These are phyloP conservation scores for Acacia crassicarpa DNA, from an alignment of 306 rosid genomes.

Conservation along the genomic window DNA sequence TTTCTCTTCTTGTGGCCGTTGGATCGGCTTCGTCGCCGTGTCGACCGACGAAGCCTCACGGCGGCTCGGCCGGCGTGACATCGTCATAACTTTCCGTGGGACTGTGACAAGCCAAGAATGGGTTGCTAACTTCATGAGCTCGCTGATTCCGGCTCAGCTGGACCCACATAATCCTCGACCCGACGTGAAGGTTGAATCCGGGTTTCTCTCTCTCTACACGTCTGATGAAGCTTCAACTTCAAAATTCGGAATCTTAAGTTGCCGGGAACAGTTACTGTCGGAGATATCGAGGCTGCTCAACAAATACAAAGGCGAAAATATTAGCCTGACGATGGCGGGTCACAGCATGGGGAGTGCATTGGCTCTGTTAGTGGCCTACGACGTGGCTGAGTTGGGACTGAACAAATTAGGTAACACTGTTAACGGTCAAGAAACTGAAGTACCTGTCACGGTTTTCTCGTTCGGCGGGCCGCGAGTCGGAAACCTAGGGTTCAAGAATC, in stretches of 20 bases:
- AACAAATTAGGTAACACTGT: conserved; percentile 20
- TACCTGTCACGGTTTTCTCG: conserved; percentile 69
- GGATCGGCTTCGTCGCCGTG: conserved; percentile 85
- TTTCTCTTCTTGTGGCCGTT: conserved; percentile 53
- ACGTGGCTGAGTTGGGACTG: conserved; percentile 76
- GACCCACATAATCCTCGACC: conserved; percentile 62
- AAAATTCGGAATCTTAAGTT: conserved; percentile 65
- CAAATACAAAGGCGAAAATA: conserved; percentile 55
- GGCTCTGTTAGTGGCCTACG: conserved; percentile 83
- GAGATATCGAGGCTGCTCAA: conserved; percentile 65
- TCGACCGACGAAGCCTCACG: conserved; percentile 47
- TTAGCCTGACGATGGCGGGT: conserved; percentile 78
- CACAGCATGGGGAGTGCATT: conserved; percentile 97
- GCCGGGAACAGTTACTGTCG: conserved; percentile 85
- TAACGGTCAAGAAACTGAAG: neutral
- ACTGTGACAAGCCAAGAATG: conserved; percentile 76
- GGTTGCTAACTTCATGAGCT: conserved; percentile 84
- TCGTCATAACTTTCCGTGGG: conserved; percentile 71
- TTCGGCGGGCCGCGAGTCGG: conserved; percentile 95
- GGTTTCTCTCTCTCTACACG: conserved; percentile 77
- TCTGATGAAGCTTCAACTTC: conserved; percentile 55
- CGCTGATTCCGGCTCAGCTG: conserved; percentile 68
- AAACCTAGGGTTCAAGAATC: conserved; percentile 57
- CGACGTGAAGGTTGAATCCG: conserved; percentile 78
- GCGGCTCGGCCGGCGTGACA: conserved; percentile 73